Evolutionary conservation across 2,329 filamentous ascomycete genomes (phyloP), one percentile per base, ranked within the genome.

Genomic region (Venturia pyrina): DNA sequence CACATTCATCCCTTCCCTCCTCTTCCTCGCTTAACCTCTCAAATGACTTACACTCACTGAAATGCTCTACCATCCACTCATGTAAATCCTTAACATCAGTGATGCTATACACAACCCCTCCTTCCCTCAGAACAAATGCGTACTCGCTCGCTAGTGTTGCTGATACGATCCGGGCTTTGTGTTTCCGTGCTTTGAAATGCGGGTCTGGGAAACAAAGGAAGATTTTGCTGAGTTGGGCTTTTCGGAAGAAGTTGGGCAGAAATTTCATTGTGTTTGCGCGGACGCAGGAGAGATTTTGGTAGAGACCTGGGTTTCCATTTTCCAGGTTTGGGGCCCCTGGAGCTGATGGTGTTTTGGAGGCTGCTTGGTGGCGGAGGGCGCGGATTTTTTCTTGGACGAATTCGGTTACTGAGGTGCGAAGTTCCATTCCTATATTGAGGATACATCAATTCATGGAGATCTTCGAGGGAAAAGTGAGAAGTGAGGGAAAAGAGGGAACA

Each of bases 261-360:
- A 98, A 99, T 76, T 99, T 99, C 95, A 99, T 99, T 5, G 91
- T 91, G 79, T 99, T 99, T 70, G 91, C 90, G 68, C 95, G 88
- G 61, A 99, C 81, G 74, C 91, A 96, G 43, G 89, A 87, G 65
- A 93, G 88, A 75, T 99, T 99, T 73, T 96, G 89, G 76, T 91
- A 98, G 60, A 80, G 76, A n/a, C 32, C 32, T 21, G 76, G 76
- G 50, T 71, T 70, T 41, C 5, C 69, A 61, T 7, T 68, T 68
- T 37, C 68, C 63, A 24, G 65, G 43, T 68, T 63, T 78, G 28
- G 28, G 28, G 28, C 28, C 28, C 28, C 28, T 2, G 28, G 28
- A 28, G 28, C 28, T 28, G 28, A 2, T 28, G 28, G 28, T 28
- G 28, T 28, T 28, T 76, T 74, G 6, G 80, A 78, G 6, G 78